phyloP scores from a whole-genome alignment of 768 basidiomycete species.

The Tephrocybe sp. region DNA sequence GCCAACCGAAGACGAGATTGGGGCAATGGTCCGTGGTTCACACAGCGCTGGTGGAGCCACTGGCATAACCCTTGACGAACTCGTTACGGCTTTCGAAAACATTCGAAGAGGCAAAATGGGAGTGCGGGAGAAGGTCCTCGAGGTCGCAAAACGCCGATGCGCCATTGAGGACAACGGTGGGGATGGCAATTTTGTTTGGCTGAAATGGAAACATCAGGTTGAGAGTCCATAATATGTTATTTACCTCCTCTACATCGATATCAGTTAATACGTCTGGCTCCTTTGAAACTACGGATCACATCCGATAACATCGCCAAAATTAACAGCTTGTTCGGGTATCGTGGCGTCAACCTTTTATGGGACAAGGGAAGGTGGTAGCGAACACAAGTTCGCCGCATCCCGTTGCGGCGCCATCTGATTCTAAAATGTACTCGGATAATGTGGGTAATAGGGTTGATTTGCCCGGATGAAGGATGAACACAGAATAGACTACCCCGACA shows the following conservation, averaged over 20 bases:
- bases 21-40: conserved; percentile 60
- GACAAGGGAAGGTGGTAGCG: neutral
- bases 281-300: neutral
- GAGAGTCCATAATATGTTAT: conserved; percentile 20
- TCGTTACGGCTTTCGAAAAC: conserved; percentile 53
- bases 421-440: neutral
- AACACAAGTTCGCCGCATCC: neutral
- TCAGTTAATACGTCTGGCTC: neutral
- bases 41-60: conserved; percentile 60
- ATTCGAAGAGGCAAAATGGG: conserved; percentile 53
- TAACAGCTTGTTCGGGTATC: neutral
- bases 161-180: conserved; percentile 50
- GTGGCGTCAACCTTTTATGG: neutral
- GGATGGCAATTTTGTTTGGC: conserved; percentile 58
- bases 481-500: neutral
- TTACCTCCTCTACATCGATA: neutral
- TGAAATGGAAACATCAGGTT: conserved; percentile 52
- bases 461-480: neutral
- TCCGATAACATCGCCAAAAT: neutral
- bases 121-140: conserved; percentile 71
- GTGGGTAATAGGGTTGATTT: conserved; percentile 9
- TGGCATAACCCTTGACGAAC: conserved; percentile 59
- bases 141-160: conserved; percentile 72
- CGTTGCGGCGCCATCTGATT: conserved; percentile 8
- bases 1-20: conserved; percentile 77